These are phyloP conservation scores for Earliella scabrosa DNA, from an alignment of 1,284 basidiomycete genomes.

Conservation along the genomic window DNA sequence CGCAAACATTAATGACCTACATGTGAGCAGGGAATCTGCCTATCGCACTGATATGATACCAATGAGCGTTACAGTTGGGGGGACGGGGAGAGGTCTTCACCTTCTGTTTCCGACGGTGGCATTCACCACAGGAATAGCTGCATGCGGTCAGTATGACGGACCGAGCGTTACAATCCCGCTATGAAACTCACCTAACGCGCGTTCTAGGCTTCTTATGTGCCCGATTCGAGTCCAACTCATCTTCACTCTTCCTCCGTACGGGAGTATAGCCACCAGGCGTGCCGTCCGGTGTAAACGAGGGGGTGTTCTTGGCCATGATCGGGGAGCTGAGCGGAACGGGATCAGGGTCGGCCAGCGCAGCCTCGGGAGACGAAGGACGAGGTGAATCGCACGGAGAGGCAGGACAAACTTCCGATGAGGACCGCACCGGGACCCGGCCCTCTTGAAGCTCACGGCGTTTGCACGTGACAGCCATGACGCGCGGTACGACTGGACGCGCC, in stretches of 20 bases:
- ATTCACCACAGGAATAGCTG: slow-evolving; percentile 87
- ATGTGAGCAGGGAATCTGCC: slow-evolving; percentile 82
- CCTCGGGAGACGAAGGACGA: not conserved
- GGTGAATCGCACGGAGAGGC: slow-evolving; percentile 3
- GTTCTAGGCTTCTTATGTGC: slow-evolving; percentile 72
- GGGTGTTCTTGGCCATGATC: slow-evolving; percentile 33
- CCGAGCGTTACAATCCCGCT: not conserved
- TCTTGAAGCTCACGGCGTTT: not conserved
- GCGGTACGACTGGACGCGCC: not conserved
- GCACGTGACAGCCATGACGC: slow-evolving; percentile 4
- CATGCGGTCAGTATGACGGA: slow-evolving; percentile 2
- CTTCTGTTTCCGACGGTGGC: slow-evolving; percentile 84
- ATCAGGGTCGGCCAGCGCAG: not conserved
- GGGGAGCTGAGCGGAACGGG: not conserved
- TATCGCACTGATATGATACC: slow-evolving; percentile 64
- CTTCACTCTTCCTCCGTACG: slow-evolving; percentile 62
- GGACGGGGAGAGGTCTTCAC: slow-evolving; percentile 38
- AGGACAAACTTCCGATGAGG: slow-evolving; percentile 1
- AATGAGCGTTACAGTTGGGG: slow-evolving; percentile 7
- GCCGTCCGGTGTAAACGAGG: slow-evolving; percentile 19
- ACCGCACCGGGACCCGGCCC: not conserved
- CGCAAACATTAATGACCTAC: no score
- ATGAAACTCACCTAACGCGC: slow-evolving; percentile 59
- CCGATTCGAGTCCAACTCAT: slow-evolving; percentile 49
- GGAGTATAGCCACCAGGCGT: slow-evolving; percentile 26